Evolutionary conservation across 495 filamentous ascomycete species (phyloP).

Genomic region (Penicillium canescens): DNA sequence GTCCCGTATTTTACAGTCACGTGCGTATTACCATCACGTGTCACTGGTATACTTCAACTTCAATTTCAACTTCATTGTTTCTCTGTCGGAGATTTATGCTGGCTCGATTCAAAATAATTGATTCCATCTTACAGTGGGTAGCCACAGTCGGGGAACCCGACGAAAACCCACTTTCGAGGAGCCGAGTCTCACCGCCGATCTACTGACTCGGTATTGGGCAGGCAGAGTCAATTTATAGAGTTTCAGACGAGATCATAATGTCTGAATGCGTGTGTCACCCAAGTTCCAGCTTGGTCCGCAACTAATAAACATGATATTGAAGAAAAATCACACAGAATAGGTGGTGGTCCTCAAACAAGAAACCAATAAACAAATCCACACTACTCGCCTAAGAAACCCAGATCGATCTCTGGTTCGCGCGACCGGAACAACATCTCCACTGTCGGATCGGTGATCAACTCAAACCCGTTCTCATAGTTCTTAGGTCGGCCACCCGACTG

Average conservation of each 20-base stretch:
- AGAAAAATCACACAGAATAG: not conserved
- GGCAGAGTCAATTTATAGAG: not conserved
- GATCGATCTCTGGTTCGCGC: constrained; percentile 28
- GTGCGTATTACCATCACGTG: not conserved
- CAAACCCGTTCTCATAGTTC: constrained; percentile 27
- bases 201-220: not conserved
- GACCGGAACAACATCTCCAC: constrained; percentile 33
- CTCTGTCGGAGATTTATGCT: not conserved
- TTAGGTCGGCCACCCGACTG: constrained; percentile 20
- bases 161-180: constrained; percentile 2
- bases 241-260: not conserved
- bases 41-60: not conserved
- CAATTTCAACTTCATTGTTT: not conserved
- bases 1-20: not conserved
- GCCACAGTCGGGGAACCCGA: not conserved
- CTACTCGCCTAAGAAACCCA: constrained; percentile 25
- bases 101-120: not conserved
- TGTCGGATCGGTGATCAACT: constrained; percentile 28
- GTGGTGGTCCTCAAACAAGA: not conserved
- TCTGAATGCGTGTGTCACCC: not conserved
- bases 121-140: constrained; percentile 4
- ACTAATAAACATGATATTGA: not conserved
- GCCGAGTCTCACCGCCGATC: not conserved
- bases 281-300: not conserved
- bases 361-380: not conserved